A percentile compares a stretch with the other conserved stretches of the same genome.
phyloP scores from a whole-genome alignment of 176 grass and related monocot genomes.

The Eleusine indica region DNA sequence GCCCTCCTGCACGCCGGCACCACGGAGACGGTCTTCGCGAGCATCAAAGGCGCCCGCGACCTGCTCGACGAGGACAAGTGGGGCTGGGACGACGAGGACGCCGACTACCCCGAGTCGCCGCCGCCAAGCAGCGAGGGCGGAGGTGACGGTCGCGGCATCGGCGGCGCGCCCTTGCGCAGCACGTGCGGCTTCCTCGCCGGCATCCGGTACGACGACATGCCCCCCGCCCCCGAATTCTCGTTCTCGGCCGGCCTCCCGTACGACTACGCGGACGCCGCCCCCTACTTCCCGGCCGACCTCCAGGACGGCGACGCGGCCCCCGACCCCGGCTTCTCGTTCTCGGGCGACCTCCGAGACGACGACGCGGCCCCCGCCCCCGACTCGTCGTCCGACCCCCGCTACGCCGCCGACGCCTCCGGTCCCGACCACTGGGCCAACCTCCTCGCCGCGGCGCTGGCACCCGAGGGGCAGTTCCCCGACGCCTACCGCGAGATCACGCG shows the following conservation, averaged over 20 bases:
- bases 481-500: conserved; percentile 48
- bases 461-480: conserved; percentile 3
- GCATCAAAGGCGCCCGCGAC: conserved; percentile 32
- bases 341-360: conserved; percentile 3
- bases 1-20: conserved; percentile 38
- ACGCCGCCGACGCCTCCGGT: background rate
- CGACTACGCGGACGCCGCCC: background rate
- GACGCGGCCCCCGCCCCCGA: background rate
- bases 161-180: background rate
- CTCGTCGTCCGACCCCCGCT: background rate
- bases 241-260: background rate
- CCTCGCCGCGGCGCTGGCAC: conserved; percentile 23
- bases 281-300: background rate
- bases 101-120: background rate
- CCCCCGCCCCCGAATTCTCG: background rate
- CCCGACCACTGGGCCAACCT: conserved; percentile 2
- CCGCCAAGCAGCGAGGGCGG: background rate
- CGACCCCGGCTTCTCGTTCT: background rate
- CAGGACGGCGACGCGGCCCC: background rate
- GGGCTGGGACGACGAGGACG: conserved; percentile 5
- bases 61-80: conserved; percentile 35
- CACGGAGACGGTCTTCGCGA: conserved; percentile 16
- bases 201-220: background rate
- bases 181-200: background rate
- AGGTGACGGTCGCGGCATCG: background rate